A percentile compares a stretch with the other conserved stretches of the same genome.
Evolutionary conservation across 345 rosid genomes (phyloP).

Genomic region (Eucalyptus sp.): DNA sequence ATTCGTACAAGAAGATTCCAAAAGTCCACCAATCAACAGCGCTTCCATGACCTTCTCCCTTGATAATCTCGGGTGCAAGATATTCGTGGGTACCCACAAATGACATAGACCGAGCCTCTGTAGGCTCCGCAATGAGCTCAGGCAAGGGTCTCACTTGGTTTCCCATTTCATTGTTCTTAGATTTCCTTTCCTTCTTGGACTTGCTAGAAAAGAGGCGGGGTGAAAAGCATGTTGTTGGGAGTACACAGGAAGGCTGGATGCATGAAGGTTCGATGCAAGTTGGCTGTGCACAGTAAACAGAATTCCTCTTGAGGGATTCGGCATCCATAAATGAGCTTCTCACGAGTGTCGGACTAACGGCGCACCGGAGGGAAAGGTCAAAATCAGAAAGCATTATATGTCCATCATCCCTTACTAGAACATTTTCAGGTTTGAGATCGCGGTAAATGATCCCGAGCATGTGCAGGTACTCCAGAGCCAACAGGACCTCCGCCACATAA

Average conservation of each 20-base stretch:
- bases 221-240: constrained; percentile 78
- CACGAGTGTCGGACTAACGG: constrained; percentile 77
- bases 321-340: constrained; percentile 44
- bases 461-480: constrained; percentile 67
- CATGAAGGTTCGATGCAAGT: constrained; percentile 75
- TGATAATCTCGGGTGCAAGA: constrained; percentile 83
- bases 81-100: constrained; percentile 92
- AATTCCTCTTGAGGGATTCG: constrained; percentile 55
- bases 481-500: constrained; percentile 61
- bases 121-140: constrained; percentile 89
- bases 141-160: constrained; percentile 81
- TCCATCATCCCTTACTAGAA: constrained; percentile 63
- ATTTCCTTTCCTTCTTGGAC: constrained; percentile 64
- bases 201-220: constrained; percentile 84
- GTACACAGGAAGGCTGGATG: constrained; percentile 73
- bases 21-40: constrained; percentile 99
- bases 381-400: constrained; percentile 83
- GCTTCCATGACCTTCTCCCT: constrained; percentile 96
- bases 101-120: constrained; percentile 88
- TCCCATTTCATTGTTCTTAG: constrained; percentile 47
- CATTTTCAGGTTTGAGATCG: constrained; percentile 77
- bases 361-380: constrained; percentile 75
- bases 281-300: constrained; percentile 72
- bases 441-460: constrained; percentile 75
- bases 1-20: constrained; percentile 79